A percentile compares a stretch with the other conserved stretches of the same genome.
These are phyloP conservation scores for Fusarium sacchari DNA, from an alignment of 2,329 filamentous ascomycete species.

Conservation along the genomic window DNA sequence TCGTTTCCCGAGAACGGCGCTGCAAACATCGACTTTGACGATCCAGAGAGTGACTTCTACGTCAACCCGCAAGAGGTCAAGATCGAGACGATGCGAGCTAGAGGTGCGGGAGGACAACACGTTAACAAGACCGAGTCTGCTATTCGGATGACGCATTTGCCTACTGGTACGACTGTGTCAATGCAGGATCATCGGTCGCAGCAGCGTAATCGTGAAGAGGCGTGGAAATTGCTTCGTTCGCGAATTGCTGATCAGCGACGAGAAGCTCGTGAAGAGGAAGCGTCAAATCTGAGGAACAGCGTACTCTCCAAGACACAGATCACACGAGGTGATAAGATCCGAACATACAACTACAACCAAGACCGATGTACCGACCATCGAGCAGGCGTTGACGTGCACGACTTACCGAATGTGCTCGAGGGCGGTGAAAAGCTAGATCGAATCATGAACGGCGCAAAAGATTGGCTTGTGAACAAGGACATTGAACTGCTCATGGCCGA, in stretches of 20 bases:
- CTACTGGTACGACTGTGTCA: slow-evolving; percentile 84
- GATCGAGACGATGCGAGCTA: slow-evolving; percentile 88
- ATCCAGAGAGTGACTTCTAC: slow-evolving; percentile 92
- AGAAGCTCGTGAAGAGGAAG: slow-evolving; percentile 85
- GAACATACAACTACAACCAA: slow-evolving; percentile 84
- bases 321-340: slow-evolving; percentile 91
- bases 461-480: slow-evolving; percentile 80
- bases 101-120: slow-evolving; percentile 94
- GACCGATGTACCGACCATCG: slow-evolving; percentile 90
- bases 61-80: slow-evolving; percentile 84
- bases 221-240: slow-evolving; percentile 86
- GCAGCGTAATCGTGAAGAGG: slow-evolving; percentile 85
- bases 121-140: slow-evolving; percentile 99
- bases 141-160: slow-evolving; percentile 89
- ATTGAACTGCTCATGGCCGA: slow-evolving; percentile 77
- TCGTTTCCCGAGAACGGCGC: slow-evolving; percentile 72
- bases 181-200: slow-evolving; percentile 96
- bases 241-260: slow-evolving; percentile 82
- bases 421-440: slow-evolving; percentile 77
- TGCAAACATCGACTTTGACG: slow-evolving; percentile 70
- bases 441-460: slow-evolving; percentile 80
- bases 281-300: slow-evolving; percentile 77
- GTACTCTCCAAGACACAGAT: slow-evolving; percentile 83
- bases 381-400: slow-evolving; percentile 80
- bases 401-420: slow-evolving; percentile 81